phyloP scores from a whole-genome alignment of 345 rosid genomes.

The Durio zibethinus region DNA sequence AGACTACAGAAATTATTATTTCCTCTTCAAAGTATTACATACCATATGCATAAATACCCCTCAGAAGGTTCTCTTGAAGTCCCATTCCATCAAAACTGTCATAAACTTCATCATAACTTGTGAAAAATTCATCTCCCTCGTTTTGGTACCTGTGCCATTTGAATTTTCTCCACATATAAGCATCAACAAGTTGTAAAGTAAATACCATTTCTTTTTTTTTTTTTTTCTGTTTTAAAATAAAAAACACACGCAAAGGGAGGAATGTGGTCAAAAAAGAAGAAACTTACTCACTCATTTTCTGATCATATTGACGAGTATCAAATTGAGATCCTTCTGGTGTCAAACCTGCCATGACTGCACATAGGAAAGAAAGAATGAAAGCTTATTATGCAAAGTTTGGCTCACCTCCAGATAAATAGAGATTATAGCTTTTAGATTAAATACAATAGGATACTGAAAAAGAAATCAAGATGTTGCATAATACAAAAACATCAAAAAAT shows the following conservation, averaged over 20 bases:
- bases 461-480: neutral
- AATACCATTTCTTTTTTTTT: neutral
- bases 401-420: neutral
- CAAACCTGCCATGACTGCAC: constrained; percentile 66
- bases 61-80: constrained; percentile 65
- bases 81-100: constrained; percentile 89
- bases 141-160: constrained; percentile 37
- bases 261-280: constrained; percentile 3
- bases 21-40: constrained; percentile 10
- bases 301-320: constrained; percentile 65
- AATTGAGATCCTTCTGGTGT: constrained; percentile 76
- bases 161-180: neutral
- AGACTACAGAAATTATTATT: neutral
- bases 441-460: neutral
- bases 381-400: neutral
- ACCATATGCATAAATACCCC: constrained; percentile 97
- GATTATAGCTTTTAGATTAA: neutral
- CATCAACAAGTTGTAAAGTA: neutral
- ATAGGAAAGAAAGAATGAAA: neutral
- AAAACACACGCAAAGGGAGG: neutral
- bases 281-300: constrained; percentile 70
- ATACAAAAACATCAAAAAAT: neutral
- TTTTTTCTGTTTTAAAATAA: neutral
- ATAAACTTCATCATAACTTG: constrained; percentile 69
- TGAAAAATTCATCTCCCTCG: constrained; percentile 67